Evolutionary conservation across 1,139 yeast genomes (phyloP).

Genomic region (Sugiyamaella pinicola): DNA sequence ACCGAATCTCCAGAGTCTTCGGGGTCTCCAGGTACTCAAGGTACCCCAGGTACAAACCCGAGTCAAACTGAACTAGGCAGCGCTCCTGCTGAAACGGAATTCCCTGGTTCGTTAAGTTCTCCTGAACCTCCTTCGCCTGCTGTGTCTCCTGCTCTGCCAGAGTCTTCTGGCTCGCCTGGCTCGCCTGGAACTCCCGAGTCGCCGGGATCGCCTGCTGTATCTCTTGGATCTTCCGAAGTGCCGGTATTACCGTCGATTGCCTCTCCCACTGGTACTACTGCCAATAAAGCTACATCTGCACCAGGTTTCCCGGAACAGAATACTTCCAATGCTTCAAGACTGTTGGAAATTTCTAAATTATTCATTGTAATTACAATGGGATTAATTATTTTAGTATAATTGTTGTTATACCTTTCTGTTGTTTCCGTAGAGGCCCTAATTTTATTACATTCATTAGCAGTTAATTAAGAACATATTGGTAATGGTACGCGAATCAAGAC

Average conservation of each 20-base stretch:
- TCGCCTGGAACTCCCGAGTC: not conserved
- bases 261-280: not conserved
- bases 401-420: too few species aligned
- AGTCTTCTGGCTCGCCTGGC: not conserved
- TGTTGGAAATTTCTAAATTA: not conserved
- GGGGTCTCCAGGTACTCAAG: not conserved
- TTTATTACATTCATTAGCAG: too few species aligned
- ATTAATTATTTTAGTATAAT: not conserved
- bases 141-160: too few species aligned
- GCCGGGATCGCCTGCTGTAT: not conserved
- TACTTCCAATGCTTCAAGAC: conserved; percentile 4
- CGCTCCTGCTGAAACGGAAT: too few species aligned
- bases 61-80: too few species aligned
- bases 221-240: not conserved
- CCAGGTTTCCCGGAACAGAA: not conserved
- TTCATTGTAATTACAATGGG: not conserved
- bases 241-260: not conserved
- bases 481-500: too few species aligned
- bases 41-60: too few species aligned
- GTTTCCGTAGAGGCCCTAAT: too few species aligned
- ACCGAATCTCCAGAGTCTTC: too few species aligned
- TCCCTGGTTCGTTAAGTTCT: too few species aligned
- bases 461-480: too few species aligned
- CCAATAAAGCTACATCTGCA: not conserved
- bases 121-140: too few species aligned